Evolutionary conservation across 192 early-diverging fungal species (phyloP), one percentile per base, ranked within the genome.

Genomic region (Coemansia sp.): DNA sequence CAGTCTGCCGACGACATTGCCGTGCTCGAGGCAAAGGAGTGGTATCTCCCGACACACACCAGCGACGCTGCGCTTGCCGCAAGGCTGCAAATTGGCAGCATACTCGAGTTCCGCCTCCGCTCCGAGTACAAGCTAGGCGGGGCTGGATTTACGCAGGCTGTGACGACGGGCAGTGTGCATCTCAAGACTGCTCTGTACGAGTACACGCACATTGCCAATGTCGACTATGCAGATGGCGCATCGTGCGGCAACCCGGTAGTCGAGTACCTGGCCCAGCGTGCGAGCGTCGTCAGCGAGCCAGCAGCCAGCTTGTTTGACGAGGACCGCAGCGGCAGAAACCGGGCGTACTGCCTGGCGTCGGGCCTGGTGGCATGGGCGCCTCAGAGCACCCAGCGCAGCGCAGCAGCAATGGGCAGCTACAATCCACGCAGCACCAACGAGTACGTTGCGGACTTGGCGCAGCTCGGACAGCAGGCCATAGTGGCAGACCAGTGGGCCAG

Each of bases 351-450:
- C 20, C 35, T 76, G 1, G 43, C 65, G 9, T 39, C 55, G 10
- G 22, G 49, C 18, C 68, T 70, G 1, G 1, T 20, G 4, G 44
- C 37, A 0, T 18, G 37, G 16, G 69, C 56, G 15, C 64, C 68
- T 2, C 38, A 74, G 11, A 87, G 87, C 77, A 95, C 95, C 70
- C 80, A 86, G 38, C 86, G 87, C 50, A 95, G 95, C 81, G 91
- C 94, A n/a, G 78, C 77, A 50, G 87, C 88, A 1, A 91, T 92
- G 10, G 91, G 90, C 61, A 94, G 94, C 68, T 84, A 88, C 82
- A 97, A 93, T 74, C 95, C 95, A 40, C 96, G 95, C 76, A 94
- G 93, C 83, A 91, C 93, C 75, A 96, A 94, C 84, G 87, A 86
- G 53, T 95, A 92, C 86, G 92, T 96, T 76, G 87, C 92, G 61